A percentile compares a stretch with the other conserved stretches of the same genome.
Evolutionary conservation across 1,139 yeast species (phyloP).

Genomic region (Yamadazyma atlantica): DNA sequence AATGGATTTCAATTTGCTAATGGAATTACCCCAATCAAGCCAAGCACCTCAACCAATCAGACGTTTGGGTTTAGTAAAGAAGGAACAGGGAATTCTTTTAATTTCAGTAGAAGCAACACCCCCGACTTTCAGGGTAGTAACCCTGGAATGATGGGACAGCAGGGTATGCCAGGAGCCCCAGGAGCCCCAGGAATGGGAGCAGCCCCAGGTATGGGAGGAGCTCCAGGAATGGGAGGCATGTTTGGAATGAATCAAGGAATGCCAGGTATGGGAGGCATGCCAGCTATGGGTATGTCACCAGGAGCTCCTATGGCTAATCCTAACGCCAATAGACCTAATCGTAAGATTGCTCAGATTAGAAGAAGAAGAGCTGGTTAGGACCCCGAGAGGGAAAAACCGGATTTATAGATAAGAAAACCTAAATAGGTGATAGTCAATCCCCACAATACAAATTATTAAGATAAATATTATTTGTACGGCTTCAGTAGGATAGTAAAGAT

Average conservation of each 20-base stretch:
- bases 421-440: too few species aligned
- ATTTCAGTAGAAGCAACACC: conserved; percentile 13
- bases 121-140: conserved; percentile 11
- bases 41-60: conserved; percentile 1
- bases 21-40: conserved; percentile 16
- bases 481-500: too few species aligned
- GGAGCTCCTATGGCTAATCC: conserved; percentile 9
- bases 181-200: not conserved
- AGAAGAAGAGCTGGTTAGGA: conserved; percentile 22
- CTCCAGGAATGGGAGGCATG: conserved; percentile 2
- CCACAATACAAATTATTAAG: too few species aligned
- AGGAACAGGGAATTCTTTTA: conserved; percentile 9
- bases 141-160: not conserved
- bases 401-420: too few species aligned
- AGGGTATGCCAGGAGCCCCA: not conserved
- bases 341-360: conserved; percentile 31
- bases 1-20: conserved; percentile 12
- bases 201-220: conserved; percentile 1
- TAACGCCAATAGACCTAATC: conserved; percentile 18
- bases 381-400: too few species aligned
- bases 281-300: conserved; percentile 2
- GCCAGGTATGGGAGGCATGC: conserved; percentile 2
- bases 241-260: not conserved
- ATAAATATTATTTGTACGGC: too few species aligned
- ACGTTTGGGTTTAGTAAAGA: conserved; percentile 8